Percentiles rank a stretch among this genome's conserved stretches.
Evolutionary conservation across 345 rosid species (phyloP).

Genomic region (Cochlearia excelsa): DNA sequence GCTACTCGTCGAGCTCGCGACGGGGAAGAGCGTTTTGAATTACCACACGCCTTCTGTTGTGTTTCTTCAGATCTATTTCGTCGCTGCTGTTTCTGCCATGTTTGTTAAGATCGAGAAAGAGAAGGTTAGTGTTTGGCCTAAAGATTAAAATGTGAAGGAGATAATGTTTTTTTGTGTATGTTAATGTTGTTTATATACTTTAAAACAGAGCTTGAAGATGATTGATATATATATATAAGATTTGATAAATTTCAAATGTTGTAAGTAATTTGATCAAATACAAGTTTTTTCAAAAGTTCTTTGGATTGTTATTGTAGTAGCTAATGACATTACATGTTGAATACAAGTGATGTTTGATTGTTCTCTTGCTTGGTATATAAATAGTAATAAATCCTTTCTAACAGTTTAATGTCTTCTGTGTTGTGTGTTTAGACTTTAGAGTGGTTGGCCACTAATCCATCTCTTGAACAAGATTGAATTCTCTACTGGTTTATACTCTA

Average conservation of each 20-base stretch:
- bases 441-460: constrained; percentile 20
- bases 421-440: neutral
- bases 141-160: constrained; percentile 19
- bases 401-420: no score
- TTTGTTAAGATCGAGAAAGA: constrained; percentile 70
- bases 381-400: no score
- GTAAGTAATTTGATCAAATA: neutral
- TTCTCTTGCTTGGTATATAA: neutral
- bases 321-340: neutral
- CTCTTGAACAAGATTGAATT: constrained; percentile 41
- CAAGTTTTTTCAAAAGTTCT: neutral
- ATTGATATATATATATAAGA: constrained; percentile 8
- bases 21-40: constrained; percentile 76
- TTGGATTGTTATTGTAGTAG: neutral
- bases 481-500: constrained; percentile 42
- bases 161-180: constrained; percentile 12
- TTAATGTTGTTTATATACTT: constrained; percentile 13
- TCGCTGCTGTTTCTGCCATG: constrained; percentile 65
- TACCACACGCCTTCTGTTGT: constrained; percentile 78
- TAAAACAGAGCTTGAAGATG: neutral
- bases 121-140: constrained; percentile 74
- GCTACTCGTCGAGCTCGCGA: constrained; percentile 78
- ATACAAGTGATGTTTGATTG: neutral
- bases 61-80: constrained; percentile 63
- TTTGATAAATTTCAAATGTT: constrained; percentile 18